Percentiles rank a stretch among this genome's conserved stretches.
Conservation (phyloP, 257 asterid genomes). For the Solanum bulbocastanum region DNA sequence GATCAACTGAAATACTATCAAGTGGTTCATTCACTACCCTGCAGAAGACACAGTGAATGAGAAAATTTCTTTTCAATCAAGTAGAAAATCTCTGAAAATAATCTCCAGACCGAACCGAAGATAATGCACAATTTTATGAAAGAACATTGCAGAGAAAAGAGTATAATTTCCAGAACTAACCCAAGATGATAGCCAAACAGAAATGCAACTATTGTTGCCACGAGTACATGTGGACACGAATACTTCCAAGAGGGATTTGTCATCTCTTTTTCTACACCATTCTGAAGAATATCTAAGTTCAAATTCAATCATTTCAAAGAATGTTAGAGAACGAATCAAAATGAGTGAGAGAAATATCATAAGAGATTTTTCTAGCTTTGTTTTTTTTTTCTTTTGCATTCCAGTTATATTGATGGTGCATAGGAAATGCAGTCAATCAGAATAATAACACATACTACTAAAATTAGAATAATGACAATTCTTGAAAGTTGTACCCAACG, state of each 20-base stretch:
- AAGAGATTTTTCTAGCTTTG: neutral
- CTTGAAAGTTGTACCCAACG: neutral
- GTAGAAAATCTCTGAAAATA: neutral
- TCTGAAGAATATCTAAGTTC: conserved; percentile 37
- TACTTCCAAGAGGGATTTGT: conserved; percentile 76
- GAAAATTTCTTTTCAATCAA: neutral
- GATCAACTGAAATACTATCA: conserved; percentile 78
- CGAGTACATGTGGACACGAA: conserved; percentile 79
- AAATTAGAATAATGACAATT: neutral
- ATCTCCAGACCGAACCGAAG: neutral
- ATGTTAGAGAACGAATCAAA: neutral
- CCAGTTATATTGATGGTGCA: neutral
- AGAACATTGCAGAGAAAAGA: neutral
- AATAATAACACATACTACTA: neutral
- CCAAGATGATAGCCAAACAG: conserved; percentile 96
- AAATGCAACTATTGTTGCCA: conserved; percentile 66
- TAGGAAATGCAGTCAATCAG: neutral
- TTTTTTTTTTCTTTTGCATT: neutral
- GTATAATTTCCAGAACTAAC: conserved; percentile 31
- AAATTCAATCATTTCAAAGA: neutral
- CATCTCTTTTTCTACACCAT: conserved; percentile 29
- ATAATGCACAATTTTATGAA: neutral
- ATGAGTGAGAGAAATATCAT: neutral
- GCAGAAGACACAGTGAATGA: conserved; percentile 1
- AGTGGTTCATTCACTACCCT: conserved; percentile 96